phyloP scores from a whole-genome alignment of 768 basidiomycete genomes.

The Amanita rubescens region DNA sequence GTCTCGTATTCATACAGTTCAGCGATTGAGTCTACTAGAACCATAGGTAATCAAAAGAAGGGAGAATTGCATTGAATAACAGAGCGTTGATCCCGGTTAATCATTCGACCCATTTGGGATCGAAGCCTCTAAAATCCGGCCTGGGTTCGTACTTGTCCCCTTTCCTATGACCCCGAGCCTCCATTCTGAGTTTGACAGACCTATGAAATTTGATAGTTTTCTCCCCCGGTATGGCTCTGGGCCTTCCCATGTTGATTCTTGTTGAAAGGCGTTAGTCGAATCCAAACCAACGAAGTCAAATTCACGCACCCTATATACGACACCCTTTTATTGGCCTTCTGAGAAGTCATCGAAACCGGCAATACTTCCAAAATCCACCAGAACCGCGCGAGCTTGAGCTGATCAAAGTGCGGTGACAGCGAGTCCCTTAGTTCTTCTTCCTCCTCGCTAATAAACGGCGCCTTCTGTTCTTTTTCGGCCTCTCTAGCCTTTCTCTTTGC shows the following conservation, averaged over 20 bases:
- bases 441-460: slow-evolving; percentile 9
- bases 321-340: slow-evolving; percentile 30
- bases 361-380: slow-evolving; percentile 72
- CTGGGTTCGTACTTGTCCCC: slow-evolving; percentile 23
- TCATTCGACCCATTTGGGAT: slow-evolving; percentile 30
- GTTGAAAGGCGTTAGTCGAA: not conserved
- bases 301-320: slow-evolving; percentile 25
- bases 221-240: slow-evolving; percentile 28
- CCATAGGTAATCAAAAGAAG: not conserved
- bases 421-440: slow-evolving; percentile 55
- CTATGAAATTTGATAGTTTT: slow-evolving; percentile 41
- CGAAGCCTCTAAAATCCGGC: slow-evolving; percentile 12
- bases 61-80: not conserved
- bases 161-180: slow-evolving; percentile 33
- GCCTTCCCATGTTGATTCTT: slow-evolving; percentile 30
- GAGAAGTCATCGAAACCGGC: slow-evolving; percentile 35
- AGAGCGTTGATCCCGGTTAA: not conserved
- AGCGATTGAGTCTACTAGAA: not conserved
- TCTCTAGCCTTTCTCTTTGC: slow-evolving; percentile 5
- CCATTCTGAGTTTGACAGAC: slow-evolving; percentile 46
- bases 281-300: not conserved
- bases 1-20: not conserved
- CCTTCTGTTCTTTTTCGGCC: slow-evolving; percentile 9
- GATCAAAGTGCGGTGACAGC: slow-evolving; percentile 50
- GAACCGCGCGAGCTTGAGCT: slow-evolving; percentile 32